Percentiles rank a stretch among this genome's conserved stretches.
Conservation (phyloP, 371 early-diverging fungal genomes). For the Circinella minor region DNA sequence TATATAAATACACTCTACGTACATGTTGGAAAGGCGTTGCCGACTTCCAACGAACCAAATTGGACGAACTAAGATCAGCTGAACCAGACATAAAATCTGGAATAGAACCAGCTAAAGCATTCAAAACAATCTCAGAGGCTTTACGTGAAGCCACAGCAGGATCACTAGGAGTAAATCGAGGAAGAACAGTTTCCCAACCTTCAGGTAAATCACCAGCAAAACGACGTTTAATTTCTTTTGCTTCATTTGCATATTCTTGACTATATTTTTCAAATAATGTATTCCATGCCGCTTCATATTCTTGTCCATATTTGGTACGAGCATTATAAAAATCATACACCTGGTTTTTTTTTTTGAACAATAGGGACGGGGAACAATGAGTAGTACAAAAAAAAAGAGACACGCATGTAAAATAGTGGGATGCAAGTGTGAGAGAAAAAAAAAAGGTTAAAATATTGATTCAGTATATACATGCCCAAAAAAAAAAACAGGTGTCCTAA, state of each 20-base stretch:
- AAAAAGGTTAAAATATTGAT: too few relatives aligned
- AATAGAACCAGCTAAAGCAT: conserved; percentile 72
- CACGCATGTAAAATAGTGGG: too few relatives aligned
- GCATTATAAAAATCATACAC: conserved; percentile 68
- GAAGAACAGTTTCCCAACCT: conserved; percentile 69
- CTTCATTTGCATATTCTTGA: conserved; percentile 60
- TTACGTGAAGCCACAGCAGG: conserved; percentile 84
- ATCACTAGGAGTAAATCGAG: conserved; percentile 75
- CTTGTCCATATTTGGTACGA: conserved; percentile 56
- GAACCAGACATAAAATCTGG: conserved; percentile 94
- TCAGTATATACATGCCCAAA: too few relatives aligned
- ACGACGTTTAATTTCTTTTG: conserved; percentile 77
- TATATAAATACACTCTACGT: conserved; percentile 10
- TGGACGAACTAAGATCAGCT: conserved; percentile 95
- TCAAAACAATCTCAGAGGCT: conserved; percentile 76
- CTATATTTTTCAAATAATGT: conserved; percentile 63
- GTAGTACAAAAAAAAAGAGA: too few relatives aligned
- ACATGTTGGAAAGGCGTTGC: conserved; percentile 88
- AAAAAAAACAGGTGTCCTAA: too few relatives aligned
- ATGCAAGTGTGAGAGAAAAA: neutral
- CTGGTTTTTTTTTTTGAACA: neutral
- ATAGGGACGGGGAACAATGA: too few relatives aligned
- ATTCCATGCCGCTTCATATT: conserved; percentile 75
- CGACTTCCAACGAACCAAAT: conserved; percentile 87
- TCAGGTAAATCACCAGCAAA: conserved; percentile 69